These are phyloP conservation scores for Closterium sp. DNA, from an alignment of 139 green algal genomes.

Conservation along the genomic window DNA sequence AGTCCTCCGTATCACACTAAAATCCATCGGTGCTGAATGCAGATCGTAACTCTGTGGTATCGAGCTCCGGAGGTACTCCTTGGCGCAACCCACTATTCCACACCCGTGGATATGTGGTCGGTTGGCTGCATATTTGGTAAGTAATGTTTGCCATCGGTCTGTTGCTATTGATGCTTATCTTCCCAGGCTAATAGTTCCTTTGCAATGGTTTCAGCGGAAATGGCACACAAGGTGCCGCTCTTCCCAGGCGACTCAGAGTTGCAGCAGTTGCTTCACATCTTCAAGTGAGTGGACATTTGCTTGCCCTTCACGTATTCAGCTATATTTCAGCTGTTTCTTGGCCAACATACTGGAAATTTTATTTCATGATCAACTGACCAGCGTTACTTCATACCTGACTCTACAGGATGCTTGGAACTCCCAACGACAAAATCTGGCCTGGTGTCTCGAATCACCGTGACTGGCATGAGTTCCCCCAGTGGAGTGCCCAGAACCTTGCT, in stretches of 20 bases:
- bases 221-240: slow-evolving; percentile 68
- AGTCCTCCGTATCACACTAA: slow-evolving; percentile 92
- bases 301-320: too few species aligned
- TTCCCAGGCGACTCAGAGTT: slow-evolving; percentile 85
- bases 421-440: slow-evolving; percentile 74
- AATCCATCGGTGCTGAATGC: slow-evolving; percentile 88
- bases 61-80: slow-evolving; percentile 96
- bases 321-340: too few species aligned
- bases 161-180: neutral
- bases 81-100: slow-evolving; percentile 90
- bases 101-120: slow-evolving; percentile 97
- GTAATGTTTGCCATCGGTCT: slow-evolving; percentile 17
- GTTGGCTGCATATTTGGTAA: slow-evolving; percentile 98
- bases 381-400: neutral
- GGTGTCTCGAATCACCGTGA: slow-evolving; percentile 75
- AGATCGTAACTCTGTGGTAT: slow-evolving; percentile 98
- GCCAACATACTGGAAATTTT: too few species aligned
- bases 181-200: neutral
- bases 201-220: slow-evolving; percentile 47
- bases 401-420: slow-evolving; percentile 72
- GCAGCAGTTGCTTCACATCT: slow-evolving; percentile 88
- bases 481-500: slow-evolving; percentile 63
- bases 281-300: slow-evolving; percentile 65
- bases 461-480: slow-evolving; percentile 86
- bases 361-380: neutral